phyloP scores from a whole-genome alignment of 2,329 filamentous ascomycete species.

The Penicillium sp. region DNA sequence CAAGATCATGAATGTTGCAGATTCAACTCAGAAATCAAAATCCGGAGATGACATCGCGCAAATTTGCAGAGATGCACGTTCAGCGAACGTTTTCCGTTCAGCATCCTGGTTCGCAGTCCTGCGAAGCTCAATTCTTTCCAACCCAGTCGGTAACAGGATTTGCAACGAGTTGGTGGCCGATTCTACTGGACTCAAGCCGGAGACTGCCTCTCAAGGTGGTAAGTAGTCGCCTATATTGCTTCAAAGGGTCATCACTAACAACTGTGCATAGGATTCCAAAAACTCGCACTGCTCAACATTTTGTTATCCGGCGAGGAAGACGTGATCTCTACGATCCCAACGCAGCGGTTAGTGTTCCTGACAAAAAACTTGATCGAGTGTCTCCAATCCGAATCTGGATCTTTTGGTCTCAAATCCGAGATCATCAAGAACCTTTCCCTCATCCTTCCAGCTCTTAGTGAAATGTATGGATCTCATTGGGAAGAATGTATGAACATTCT shows the following conservation, averaged over 20 bases:
- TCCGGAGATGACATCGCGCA: slow-evolving; percentile 35
- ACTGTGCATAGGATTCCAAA: slow-evolving; percentile 44
- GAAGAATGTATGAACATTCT: slow-evolving; percentile 63
- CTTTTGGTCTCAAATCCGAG: slow-evolving; percentile 38
- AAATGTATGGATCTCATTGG: slow-evolving; percentile 91
- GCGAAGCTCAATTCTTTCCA: slow-evolving; percentile 51
- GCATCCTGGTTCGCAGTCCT: slow-evolving; percentile 53
- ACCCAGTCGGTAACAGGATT: slow-evolving; percentile 51
- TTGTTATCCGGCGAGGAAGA: slow-evolving; percentile 53
- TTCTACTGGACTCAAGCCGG: slow-evolving; percentile 56
- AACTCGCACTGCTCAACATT: slow-evolving; percentile 57
- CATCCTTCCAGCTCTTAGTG: slow-evolving; percentile 72
- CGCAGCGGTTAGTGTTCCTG: slow-evolving; percentile 76
- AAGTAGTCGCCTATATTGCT: slow-evolving; percentile 10
- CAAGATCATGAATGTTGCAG: slow-evolving; percentile 39
- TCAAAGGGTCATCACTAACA: slow-evolving; percentile 3
- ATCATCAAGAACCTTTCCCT: slow-evolving; percentile 48
- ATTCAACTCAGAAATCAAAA: slow-evolving; percentile 26
- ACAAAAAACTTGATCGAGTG: slow-evolving; percentile 76
- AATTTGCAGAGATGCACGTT: slow-evolving; percentile 38
- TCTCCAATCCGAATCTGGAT: slow-evolving; percentile 63
- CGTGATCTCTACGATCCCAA: slow-evolving; percentile 50
- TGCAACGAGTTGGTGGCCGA: slow-evolving; percentile 65
- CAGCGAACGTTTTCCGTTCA: slow-evolving; percentile 49
- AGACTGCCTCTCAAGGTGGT: slow-evolving; percentile 48